phyloP scores from a whole-genome alignment of 2,329 filamentous ascomycete species.

The Sclerotinia sclerotiorum region DNA sequence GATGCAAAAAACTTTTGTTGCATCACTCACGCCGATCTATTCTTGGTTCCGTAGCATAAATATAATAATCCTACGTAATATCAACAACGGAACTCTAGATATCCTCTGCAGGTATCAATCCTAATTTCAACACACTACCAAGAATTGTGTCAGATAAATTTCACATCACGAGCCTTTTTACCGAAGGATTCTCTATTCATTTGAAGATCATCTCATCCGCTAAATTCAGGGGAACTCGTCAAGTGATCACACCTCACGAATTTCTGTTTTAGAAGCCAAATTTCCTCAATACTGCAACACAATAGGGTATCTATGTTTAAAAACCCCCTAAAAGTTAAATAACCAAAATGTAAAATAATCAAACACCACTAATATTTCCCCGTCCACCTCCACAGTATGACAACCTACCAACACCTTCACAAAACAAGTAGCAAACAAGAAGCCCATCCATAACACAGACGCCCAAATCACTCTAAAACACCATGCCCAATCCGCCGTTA shows the following conservation, averaged over 20 bases:
- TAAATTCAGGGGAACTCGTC: neutral
- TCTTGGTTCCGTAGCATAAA: neutral
- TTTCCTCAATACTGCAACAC: neutral
- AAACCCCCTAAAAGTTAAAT: too few relatives aligned
- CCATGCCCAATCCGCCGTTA: conserved; percentile 8
- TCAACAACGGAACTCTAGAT: neutral
- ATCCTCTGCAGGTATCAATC: neutral
- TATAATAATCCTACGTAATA: neutral
- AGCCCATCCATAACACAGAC: neutral
- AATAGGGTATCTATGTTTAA: too few relatives aligned
- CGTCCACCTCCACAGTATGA: neutral
- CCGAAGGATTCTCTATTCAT: neutral
- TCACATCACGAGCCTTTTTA: neutral
- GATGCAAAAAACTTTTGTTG: neutral
- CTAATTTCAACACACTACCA: neutral
- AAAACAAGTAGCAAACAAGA: neutral
- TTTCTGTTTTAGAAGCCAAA: neutral
- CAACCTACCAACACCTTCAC: neutral
- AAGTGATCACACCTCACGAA: neutral
- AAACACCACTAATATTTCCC: neutral
- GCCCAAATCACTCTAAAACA: neutral
- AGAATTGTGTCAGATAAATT: neutral
- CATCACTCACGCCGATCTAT: neutral
- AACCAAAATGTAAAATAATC: neutral
- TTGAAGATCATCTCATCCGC: neutral